Base-by-base conservation (phyloP, 768 basidiomycete species). In the Boletus fagicola region DNA sequence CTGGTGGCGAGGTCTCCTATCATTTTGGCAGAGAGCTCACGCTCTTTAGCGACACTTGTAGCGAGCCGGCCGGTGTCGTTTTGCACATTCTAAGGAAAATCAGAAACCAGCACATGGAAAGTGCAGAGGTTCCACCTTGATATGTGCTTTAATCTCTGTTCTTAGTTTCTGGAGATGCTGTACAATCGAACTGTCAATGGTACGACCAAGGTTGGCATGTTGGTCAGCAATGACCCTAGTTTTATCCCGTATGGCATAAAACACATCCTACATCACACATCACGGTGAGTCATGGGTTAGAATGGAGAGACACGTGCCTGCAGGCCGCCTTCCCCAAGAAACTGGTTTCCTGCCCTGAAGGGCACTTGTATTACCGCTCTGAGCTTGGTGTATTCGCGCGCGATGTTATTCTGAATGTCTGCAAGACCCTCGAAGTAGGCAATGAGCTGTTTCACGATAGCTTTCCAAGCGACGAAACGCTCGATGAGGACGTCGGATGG, bases 401-500 rank as follows among this genome's bases (percentile, higher is more conserved):
- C 94, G 7, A 92, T 89, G 72, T 95, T 95, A 73, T 92, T 92
- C 76, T 99, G 90, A 58, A 98, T 96, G 70, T 98, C 95, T 30
- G 67, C 67, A 28, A 68, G 45, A n/a, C 67, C 67, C 30, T 68
- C 88, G 58, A 95, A 95, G 74, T 95, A 97, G 1, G 90, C 88
- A 51, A 92, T 90, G 52, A 98, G 85, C 76, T 97, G 94, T 75
- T 95, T 96, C 49, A 96, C 92, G 65, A 98, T 96, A 51, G 85
- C 88, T 76, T 97, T 98, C 95, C 95, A 98, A 0, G 92, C 90
- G 9, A 88, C 82, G 68, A 94, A 94, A 30, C 91, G 87, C 73
- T 98, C 96, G 62, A 98, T 97, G 71, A 99, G 90, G 67, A 99
- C 84, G 73, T 99, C 96, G 11, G 92, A 92, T 0, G 95, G 95